Percentiles rank a stretch among this genome's conserved stretches.
phyloP scores from a whole-genome alignment of 768 basidiomycete genomes.

The Trametopsis cervina region DNA sequence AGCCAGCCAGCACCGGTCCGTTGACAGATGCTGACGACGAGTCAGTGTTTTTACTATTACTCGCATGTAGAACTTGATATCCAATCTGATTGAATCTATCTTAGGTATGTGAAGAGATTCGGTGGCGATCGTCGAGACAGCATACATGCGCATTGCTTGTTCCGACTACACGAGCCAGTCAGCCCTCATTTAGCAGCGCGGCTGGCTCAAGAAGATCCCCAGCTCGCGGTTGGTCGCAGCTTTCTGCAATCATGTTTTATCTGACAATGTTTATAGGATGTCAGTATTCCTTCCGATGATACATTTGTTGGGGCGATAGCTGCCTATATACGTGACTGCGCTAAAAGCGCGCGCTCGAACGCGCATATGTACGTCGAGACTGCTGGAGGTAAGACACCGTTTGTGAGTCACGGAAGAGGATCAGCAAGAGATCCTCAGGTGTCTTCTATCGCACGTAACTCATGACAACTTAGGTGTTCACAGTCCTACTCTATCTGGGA shows the following conservation, averaged over 20 bases:
- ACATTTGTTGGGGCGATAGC: constrained; percentile 61
- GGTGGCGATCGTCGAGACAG: constrained; percentile 32
- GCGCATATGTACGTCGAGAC: constrained; percentile 85
- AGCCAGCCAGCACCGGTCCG: constrained; percentile 89
- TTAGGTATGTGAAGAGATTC: constrained; percentile 62
- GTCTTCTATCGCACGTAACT: background rate
- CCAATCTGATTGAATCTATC: too few species aligned
- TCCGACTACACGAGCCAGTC: constrained; percentile 81
- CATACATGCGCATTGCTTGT: constrained; percentile 66
- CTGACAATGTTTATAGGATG: too few species aligned
- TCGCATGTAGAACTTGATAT: background rate
- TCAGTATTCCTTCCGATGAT: constrained; percentile 50
- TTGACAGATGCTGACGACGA: constrained; percentile 75
- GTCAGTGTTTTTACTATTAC: constrained; percentile 36
- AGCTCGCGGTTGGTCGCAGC: background rate
- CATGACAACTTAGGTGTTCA: constrained; percentile 65
- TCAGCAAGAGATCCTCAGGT: background rate
- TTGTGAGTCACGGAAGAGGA: background rate
- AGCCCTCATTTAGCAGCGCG: constrained; percentile 87
- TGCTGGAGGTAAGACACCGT: constrained; percentile 72
- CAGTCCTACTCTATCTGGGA: constrained; percentile 78
- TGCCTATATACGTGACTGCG: constrained; percentile 51
- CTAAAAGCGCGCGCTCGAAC: constrained; percentile 23
- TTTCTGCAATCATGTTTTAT: constrained; percentile 21
- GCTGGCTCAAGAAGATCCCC: constrained; percentile 30